Conservation (phyloP, 805 yeast species). For the Barnettozyma pratensis region DNA sequence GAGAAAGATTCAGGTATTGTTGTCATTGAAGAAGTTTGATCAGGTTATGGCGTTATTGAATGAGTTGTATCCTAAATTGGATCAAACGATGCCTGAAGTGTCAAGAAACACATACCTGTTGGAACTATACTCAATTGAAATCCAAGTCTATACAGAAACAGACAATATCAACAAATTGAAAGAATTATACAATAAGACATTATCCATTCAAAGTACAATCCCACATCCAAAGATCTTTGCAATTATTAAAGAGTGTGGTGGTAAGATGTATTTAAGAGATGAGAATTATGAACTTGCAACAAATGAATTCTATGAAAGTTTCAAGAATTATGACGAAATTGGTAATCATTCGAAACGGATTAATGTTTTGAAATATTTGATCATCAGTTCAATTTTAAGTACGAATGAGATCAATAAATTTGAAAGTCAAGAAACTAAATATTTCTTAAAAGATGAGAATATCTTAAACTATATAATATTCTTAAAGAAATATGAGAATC, state of each 20-base stretch:
- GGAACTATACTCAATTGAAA: slow-evolving; percentile 65
- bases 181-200: slow-evolving; percentile 43
- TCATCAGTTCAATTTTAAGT: slow-evolving; percentile 49
- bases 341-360: slow-evolving; percentile 58
- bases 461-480: slow-evolving; percentile 19
- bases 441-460: slow-evolving; percentile 21
- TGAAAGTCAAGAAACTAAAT: slow-evolving; percentile 27
- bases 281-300: slow-evolving; percentile 56
- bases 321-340: slow-evolving; percentile 57
- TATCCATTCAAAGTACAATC: slow-evolving; percentile 51
- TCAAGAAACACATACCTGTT: slow-evolving; percentile 43
- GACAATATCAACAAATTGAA: slow-evolving; percentile 36
- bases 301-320: slow-evolving; percentile 48
- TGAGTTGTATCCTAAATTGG: slow-evolving; percentile 34
- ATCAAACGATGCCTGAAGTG: slow-evolving; percentile 35
- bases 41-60: slow-evolving; percentile 32
- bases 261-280: slow-evolving; percentile 56
- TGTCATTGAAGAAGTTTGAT: slow-evolving; percentile 25
- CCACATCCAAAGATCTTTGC: slow-evolving; percentile 77
- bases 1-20: slow-evolving; percentile 35
- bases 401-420: slow-evolving; percentile 39
- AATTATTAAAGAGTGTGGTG: slow-evolving; percentile 72
- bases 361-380: slow-evolving; percentile 53
- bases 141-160: slow-evolving; percentile 43
- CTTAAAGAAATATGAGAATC: slow-evolving; percentile 17